phyloP scores from a whole-genome alignment of 2,329 filamentous ascomycete genomes.

The Zasmidium angulare region DNA sequence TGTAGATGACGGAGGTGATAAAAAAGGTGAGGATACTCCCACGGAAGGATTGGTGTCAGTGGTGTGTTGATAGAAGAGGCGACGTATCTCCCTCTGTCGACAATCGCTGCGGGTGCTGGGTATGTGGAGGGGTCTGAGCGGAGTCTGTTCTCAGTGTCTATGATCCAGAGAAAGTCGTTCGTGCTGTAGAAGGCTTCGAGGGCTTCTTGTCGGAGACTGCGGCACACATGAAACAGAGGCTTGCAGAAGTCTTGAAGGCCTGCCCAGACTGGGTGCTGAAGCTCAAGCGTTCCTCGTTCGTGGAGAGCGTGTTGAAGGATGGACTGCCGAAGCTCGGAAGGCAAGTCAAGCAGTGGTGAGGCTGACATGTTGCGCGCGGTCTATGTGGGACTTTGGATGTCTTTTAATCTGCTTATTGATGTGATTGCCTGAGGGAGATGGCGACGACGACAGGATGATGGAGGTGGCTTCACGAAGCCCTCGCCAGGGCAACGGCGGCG shows the following conservation, averaged over 20 bases:
- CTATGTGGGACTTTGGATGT: not conserved
- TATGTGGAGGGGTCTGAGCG: conserved; percentile 15
- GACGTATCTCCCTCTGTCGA: not conserved
- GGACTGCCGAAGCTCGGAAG: conserved; percentile 21
- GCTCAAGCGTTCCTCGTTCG: conserved; percentile 18
- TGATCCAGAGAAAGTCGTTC: conserved; percentile 26
- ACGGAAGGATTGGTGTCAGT: conserved; percentile 20
- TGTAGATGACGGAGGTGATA: conserved; percentile 19
- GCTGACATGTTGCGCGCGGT: not conserved
- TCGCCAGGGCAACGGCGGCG: not conserved
- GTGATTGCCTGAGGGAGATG: not conserved
- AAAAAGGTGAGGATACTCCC: conserved; percentile 21
- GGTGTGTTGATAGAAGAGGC: not conserved
- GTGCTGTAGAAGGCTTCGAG: conserved; percentile 24
- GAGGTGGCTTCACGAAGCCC: not conserved
- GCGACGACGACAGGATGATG: too few relatives aligned
- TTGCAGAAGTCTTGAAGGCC: conserved; percentile 17
- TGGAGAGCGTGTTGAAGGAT: conserved; percentile 20
- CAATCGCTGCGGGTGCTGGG: not conserved
- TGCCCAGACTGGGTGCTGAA: conserved; percentile 26
- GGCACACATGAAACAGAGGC: conserved; percentile 21
- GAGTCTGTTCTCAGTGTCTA: conserved; percentile 18
- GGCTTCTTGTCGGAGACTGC: conserved; percentile 19
- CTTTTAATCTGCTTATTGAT: not conserved
- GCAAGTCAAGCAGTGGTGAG: conserved; percentile 15